Conservation (phyloP, 1,284 basidiomycete species). For the Apiotrichum gracile region DNA sequence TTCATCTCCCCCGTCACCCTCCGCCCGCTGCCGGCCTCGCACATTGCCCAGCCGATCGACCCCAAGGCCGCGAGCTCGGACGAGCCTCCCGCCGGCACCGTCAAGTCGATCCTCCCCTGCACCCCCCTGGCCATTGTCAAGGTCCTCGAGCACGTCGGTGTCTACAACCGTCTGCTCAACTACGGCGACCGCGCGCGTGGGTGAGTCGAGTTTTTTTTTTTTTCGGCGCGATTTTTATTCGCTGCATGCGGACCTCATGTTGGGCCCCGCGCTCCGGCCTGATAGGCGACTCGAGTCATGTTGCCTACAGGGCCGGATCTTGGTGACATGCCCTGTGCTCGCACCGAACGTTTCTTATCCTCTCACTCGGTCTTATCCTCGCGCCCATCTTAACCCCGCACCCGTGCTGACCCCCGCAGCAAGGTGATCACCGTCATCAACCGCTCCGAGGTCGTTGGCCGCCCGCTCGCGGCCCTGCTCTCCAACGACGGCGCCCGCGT, state of each 20-base stretch:
- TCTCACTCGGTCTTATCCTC: background rate
- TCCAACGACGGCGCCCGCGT: slow-evolving; percentile 90
- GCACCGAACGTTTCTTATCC: background rate
- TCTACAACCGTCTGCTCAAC: slow-evolving; percentile 84
- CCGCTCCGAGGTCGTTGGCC: slow-evolving; percentile 73
- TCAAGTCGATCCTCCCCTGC: slow-evolving; percentile 77
- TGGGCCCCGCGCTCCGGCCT: background rate
- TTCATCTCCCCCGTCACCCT: slow-evolving; percentile 50
- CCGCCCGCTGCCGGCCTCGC: slow-evolving; percentile 39
- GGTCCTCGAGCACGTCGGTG: slow-evolving; percentile 79
- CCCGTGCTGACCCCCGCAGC: slow-evolving; percentile 4
- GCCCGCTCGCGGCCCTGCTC: slow-evolving; percentile 81
- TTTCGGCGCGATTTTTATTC: background rate
- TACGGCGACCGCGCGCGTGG: slow-evolving; percentile 95
- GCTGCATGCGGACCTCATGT: background rate
- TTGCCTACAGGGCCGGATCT: background rate
- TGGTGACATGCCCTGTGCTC: background rate
- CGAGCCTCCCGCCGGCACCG: slow-evolving; percentile 59
- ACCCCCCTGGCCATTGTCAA: slow-evolving; percentile 96
- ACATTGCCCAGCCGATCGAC: slow-evolving; percentile 33
- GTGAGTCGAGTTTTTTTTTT: slow-evolving; percentile 10
- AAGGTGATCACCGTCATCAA: slow-evolving; percentile 32
- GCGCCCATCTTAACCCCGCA: background rate
- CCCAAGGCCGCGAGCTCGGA: slow-evolving; percentile 20
- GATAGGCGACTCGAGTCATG: background rate